Base-by-base conservation (phyloP, 2,329 filamentous ascomycete genomes). In the Cladophialophora yegresii region DNA sequence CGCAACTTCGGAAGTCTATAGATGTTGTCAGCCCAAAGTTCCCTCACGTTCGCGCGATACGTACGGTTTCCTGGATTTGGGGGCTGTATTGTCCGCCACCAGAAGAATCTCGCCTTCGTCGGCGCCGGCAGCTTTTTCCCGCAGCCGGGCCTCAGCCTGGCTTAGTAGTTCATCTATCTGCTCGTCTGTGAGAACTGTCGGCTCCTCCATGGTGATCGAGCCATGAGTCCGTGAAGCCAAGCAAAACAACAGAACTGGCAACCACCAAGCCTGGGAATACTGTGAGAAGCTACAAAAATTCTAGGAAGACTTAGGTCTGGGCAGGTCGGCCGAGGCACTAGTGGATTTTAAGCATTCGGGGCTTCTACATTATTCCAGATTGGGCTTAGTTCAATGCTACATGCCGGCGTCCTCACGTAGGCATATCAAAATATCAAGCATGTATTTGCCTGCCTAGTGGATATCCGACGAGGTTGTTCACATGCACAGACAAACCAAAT, bases 141-240 rank as follows among this genome's bases (percentile, higher is more conserved):
- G 75, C 67, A 90, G 76, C 67, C 87, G 82, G 64, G 77, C 75
- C 71, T 89, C 86, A 62, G 88, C 88, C 75, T 88, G 82, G 60
- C 81, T 80, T 58, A 91, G 81, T 62, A 91, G 79, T 72, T 84
- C 78, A 60, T 86, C 82, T 57, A 90, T 84, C 72, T 89, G 84
- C 69, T 85, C 83, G 73, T 89, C 86, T 43, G 64, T 65, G 4
- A 68, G 57, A 54, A 63, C 33, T 10, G 58, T 47, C 32, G 65
- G 55, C 54, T 72, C 69, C 47, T 54, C 43, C 58, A 59, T 59
- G 2, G 22, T 23, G 9, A 51, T 30, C 2, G 20, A 53, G 22
- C 47, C 10, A 49, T n/a, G 20, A 12, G 22, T 5, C 8, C 12
- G 16, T 23, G 8, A 22, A 53, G 28, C 30, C n/a, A 16, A 26